These are phyloP conservation scores for Solioccasus polychromus DNA, from an alignment of 768 basidiomycete species.

Conservation along the genomic window DNA sequence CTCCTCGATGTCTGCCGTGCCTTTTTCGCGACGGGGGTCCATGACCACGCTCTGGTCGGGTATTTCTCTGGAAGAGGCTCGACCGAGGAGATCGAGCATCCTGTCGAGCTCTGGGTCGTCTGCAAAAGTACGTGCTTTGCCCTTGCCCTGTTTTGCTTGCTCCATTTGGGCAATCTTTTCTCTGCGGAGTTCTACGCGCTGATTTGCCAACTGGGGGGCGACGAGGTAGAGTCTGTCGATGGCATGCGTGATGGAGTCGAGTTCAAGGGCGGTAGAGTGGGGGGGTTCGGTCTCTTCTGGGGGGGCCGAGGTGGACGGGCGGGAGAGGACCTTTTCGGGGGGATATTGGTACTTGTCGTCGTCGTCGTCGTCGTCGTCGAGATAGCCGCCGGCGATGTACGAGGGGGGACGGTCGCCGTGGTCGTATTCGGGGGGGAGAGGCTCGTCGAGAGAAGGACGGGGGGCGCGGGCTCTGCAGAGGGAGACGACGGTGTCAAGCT, in stretches of 20 bases:
- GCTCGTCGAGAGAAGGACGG: conserved; percentile 20
- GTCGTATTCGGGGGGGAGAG: conserved; percentile 58
- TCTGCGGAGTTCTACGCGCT: conserved; percentile 85
- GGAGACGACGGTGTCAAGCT: conserved; percentile 64
- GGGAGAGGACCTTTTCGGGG: conserved; percentile 18
- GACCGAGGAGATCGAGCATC: conserved; percentile 69
- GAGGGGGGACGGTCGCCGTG: conserved; percentile 27
- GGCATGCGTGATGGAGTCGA: conserved; percentile 81
- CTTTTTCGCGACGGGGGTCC: conserved; percentile 55
- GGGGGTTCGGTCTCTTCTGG: background rate
- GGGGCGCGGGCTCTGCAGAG: conserved; percentile 61
- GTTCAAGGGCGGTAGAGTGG: conserved; percentile 57
- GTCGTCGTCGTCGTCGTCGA: conserved; percentile 4
- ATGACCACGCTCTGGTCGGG: conserved; percentile 69
- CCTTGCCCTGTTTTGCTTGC: conserved; percentile 55
- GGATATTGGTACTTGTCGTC: conserved; percentile 18
- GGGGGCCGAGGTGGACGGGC: background rate
- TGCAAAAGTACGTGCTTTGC: conserved; percentile 43
- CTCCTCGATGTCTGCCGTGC: conserved; percentile 54
- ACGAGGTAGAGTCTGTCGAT: conserved; percentile 86
- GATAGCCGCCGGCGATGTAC: conserved; percentile 15
- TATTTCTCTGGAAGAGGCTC: conserved; percentile 65
- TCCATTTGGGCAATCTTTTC: conserved; percentile 73
- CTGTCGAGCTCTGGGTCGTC: conserved; percentile 55
- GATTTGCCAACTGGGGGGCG: conserved; percentile 86